Conservation (phyloP, 306 rosid species). For the Malus orientalis region DNA sequence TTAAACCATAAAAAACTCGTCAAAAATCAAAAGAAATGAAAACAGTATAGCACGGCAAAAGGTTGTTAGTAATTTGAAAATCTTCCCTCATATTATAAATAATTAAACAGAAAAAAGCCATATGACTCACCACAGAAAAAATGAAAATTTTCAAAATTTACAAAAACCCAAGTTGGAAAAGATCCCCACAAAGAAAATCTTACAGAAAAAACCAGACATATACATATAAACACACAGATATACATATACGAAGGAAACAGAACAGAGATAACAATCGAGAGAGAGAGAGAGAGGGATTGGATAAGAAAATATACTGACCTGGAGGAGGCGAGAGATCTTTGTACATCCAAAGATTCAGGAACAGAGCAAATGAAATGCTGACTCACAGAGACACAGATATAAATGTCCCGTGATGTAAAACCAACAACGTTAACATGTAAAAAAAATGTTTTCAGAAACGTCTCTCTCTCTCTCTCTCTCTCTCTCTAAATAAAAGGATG, state of each 20-base stretch:
- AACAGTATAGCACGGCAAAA: background rate
- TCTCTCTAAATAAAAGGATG: background rate
- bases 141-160: background rate
- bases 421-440: background rate
- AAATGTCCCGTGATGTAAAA: background rate
- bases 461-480: background rate
- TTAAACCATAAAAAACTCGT: background rate
- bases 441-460: background rate
- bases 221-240: background rate
- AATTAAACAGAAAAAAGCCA: background rate
- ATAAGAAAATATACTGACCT: background rate
- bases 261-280: background rate
- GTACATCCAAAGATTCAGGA: background rate
- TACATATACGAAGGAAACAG: background rate
- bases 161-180: background rate
- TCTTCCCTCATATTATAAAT: background rate
- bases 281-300: background rate
- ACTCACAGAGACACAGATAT: background rate
- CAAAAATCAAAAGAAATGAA: background rate
- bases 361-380: slow-evolving; percentile 4
- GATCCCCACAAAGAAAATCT: background rate
- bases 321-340: background rate
- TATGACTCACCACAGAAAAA: background rate
- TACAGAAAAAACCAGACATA: background rate
- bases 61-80: background rate